A percentile compares a stretch with the other conserved stretches of the same genome.
phyloP scores from a whole-genome alignment of 2,329 filamentous ascomycete genomes.

The Colletotrichum sp. region DNA sequence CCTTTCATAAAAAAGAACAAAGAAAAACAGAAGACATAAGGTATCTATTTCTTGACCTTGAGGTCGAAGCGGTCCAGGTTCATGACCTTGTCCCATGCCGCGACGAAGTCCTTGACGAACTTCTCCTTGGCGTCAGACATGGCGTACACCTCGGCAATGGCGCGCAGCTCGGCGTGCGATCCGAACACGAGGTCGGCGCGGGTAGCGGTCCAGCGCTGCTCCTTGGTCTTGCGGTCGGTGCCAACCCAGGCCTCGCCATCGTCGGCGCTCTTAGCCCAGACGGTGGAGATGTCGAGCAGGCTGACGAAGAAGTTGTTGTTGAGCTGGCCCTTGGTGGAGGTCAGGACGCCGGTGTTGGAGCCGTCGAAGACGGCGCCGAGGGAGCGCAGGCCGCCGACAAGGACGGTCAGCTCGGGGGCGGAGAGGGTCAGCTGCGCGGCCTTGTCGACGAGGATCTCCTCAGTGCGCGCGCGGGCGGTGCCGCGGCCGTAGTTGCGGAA shows the following conservation, averaged over 20 bases:
- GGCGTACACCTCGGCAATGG: constrained; percentile 74
- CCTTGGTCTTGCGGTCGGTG: constrained; percentile 67
- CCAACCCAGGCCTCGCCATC: constrained; percentile 66
- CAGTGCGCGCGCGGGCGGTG: constrained; percentile 64
- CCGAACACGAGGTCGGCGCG: constrained; percentile 76
- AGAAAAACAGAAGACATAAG: not conserved
- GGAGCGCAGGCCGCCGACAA: constrained; percentile 74
- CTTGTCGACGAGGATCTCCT: constrained; percentile 75
- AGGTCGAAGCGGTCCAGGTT: constrained; percentile 76
- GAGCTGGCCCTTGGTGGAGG: constrained; percentile 68
- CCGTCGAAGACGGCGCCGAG: constrained; percentile 76
- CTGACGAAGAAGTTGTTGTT: constrained; percentile 87
- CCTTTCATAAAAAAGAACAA: not conserved
- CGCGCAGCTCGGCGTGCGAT: constrained; percentile 74
- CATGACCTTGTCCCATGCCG: constrained; percentile 78
- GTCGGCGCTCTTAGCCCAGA: constrained; percentile 56
- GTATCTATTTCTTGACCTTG: constrained; percentile 20
- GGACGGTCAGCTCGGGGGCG: constrained; percentile 72
- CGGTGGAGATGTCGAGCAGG: constrained; percentile 70
- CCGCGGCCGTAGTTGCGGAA: constrained; percentile 81
- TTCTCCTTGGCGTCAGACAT: constrained; percentile 64
- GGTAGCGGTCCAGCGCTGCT: constrained; percentile 72
- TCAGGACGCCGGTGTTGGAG: constrained; percentile 71
- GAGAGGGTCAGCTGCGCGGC: constrained; percentile 74
- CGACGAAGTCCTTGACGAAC: constrained; percentile 75